These are phyloP conservation scores for Coleophoma eucalyptorum DNA, from an alignment of 2,329 filamentous ascomycete species.

Conservation along the genomic window DNA sequence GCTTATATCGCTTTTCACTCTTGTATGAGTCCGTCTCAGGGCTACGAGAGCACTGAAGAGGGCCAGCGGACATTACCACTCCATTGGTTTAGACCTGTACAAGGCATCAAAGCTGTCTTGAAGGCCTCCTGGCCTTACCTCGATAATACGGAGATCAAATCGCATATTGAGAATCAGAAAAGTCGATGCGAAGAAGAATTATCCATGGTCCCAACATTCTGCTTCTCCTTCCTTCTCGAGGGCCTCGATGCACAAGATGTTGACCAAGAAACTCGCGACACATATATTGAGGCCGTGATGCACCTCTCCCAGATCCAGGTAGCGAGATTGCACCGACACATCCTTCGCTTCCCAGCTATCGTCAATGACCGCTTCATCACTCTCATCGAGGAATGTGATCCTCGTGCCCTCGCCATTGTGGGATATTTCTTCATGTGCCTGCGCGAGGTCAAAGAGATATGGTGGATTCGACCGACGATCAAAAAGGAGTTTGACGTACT, in stretches of 20 bases:
- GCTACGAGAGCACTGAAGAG: conserved; percentile 24
- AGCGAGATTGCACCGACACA: conserved; percentile 50
- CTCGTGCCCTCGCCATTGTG: conserved; percentile 59
- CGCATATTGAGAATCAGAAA: conserved; percentile 3
- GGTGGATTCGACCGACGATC: conserved; percentile 66
- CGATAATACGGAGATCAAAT: conserved; percentile 39
- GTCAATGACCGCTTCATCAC: conserved; percentile 56
- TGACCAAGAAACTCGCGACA: conserved; percentile 28
- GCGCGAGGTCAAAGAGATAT: conserved; percentile 56
- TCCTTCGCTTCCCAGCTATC: conserved; percentile 59
- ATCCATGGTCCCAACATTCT: not conserved
- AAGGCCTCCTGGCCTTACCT: conserved; percentile 58
- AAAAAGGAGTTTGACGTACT: conserved; percentile 56
- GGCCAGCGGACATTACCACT: conserved; percentile 44
- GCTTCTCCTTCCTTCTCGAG: conserved; percentile 28
- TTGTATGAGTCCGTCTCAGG: conserved; percentile 54
- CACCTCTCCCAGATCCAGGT: conserved; percentile 60
- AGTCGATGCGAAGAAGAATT: not conserved
- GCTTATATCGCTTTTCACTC: conserved; percentile 62
- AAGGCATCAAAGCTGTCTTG: conserved; percentile 59
- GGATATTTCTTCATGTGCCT: conserved; percentile 65
- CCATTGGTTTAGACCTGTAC: conserved; percentile 61
- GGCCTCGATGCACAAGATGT: conserved; percentile 15
- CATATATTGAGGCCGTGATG: conserved; percentile 55
- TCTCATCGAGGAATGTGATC: conserved; percentile 51